These are phyloP conservation scores for Thelonectria blattea DNA, from an alignment of 2,329 filamentous ascomycete genomes.

Conservation along the genomic window DNA sequence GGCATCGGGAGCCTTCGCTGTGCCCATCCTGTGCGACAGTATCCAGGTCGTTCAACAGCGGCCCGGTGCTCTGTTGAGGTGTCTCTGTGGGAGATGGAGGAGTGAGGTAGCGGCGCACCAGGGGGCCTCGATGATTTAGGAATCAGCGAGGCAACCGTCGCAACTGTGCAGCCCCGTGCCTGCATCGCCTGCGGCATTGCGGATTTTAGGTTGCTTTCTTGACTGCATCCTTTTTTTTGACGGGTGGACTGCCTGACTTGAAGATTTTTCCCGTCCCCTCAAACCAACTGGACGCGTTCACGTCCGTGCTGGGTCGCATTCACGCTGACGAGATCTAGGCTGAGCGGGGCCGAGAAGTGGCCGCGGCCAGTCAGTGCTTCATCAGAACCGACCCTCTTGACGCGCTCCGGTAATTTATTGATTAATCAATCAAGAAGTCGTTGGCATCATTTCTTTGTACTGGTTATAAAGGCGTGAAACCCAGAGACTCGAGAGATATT, in stretches of 20 bases:
- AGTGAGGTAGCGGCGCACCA: not conserved
- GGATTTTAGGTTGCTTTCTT: no score
- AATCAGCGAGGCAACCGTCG: no score
- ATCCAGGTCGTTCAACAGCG: not conserved
- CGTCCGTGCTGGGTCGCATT: no score
- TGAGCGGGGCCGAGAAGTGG: slow-evolving; percentile 11
- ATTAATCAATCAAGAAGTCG: not conserved
- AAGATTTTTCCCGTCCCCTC: no score
- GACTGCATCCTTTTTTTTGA: no score
- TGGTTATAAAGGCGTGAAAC: no score
- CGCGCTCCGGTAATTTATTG: not conserved
- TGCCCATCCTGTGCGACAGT: not conserved
- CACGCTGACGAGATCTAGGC: not conserved
- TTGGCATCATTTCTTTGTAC: not conserved
- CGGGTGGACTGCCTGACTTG: no score
- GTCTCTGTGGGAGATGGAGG: not conserved
- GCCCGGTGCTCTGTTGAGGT: not conserved
- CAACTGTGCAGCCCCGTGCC: no score
- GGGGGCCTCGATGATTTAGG: not conserved
- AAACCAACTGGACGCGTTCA: no score
- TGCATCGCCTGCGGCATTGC: no score
- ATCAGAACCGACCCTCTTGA: not conserved
- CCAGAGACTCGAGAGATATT: no score
- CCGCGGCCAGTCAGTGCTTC: not conserved
- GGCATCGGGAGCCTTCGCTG: not conserved